Evolutionary conservation across 257 asterid genomes (phyloP).

Genomic region (Solanum ahanhuiri): DNA sequence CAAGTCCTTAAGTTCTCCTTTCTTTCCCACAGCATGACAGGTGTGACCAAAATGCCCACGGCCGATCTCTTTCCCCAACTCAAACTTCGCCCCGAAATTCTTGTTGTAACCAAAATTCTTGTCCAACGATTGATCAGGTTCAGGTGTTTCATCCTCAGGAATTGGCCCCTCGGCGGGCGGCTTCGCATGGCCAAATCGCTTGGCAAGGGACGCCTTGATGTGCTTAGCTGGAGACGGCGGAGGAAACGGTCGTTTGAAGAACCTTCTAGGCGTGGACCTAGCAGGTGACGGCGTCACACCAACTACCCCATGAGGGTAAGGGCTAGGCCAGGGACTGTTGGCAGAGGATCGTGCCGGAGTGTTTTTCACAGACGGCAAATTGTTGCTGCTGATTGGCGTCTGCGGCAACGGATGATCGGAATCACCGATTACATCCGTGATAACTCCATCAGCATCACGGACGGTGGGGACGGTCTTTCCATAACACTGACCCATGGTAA

Average conservation of each 20-base stretch:
- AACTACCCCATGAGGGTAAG: constrained; percentile 49
- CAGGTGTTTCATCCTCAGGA: constrained; percentile 55
- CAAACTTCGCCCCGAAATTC: constrained; percentile 85
- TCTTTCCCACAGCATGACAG: constrained; percentile 65
- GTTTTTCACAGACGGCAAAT: constrained; percentile 34
- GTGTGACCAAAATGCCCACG: constrained; percentile 98
- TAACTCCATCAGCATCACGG: constrained; percentile 28
- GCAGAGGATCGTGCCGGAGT: constrained; percentile 76
- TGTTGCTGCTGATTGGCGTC: constrained; percentile 22
- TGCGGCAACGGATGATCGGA: constrained; percentile 21
- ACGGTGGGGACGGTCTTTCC: constrained; percentile 78
- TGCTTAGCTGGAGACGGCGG: constrained; percentile 99
- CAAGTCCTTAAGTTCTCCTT: constrained; percentile 74
- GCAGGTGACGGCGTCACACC: constrained; percentile 82
- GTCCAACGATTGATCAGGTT: constrained; percentile 39
- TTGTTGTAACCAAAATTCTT: constrained; percentile 77
- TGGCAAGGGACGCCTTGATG: constrained; percentile 69
- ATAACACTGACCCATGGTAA: constrained; percentile 68
- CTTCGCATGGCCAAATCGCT: constrained; percentile 65
- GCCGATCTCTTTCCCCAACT: constrained; percentile 92
- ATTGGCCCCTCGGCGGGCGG: constrained; percentile 62
- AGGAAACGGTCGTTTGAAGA: constrained; percentile 76
- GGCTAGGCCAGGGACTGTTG: constrained; percentile 80
- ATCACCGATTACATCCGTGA: constrained; percentile 5
- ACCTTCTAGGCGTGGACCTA: constrained; percentile 81